Conservation (phyloP, 176 grass and related monocot species). For the Oryza glaberrima region DNA sequence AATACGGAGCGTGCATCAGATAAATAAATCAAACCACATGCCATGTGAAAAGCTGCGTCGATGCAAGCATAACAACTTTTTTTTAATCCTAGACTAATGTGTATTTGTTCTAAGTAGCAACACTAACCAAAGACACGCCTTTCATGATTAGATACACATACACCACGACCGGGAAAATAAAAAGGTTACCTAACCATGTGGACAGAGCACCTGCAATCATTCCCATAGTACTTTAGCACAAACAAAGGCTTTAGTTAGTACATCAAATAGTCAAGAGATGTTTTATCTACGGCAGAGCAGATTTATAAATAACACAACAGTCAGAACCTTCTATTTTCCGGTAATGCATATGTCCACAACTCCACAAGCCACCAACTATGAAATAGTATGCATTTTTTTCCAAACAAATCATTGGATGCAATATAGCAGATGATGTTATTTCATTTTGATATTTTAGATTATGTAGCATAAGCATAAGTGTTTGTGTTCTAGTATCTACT, state of each 20-base stretch:
- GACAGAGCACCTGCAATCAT: conserved; percentile 57
- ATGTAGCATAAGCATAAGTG: background rate
- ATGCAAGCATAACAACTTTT: conserved; percentile 25
- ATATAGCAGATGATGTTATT: background rate
- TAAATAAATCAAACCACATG: conserved; percentile 42
- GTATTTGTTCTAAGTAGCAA: conserved; percentile 19
- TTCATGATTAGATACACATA: conserved; percentile 55
- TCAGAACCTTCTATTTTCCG: conserved; percentile 36
- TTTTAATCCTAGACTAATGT: conserved; percentile 24
- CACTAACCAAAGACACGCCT: conserved; percentile 41
- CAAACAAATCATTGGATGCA: background rate
- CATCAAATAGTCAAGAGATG: conserved; percentile 16
- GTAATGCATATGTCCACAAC: background rate
- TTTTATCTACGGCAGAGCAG: conserved; percentile 8
- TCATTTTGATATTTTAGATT: background rate
- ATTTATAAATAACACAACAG: conserved; percentile 21
- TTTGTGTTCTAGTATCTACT: background rate
- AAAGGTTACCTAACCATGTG: conserved; percentile 35
- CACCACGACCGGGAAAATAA: conserved; percentile 28
- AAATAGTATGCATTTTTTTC: background rate
- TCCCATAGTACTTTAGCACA: conserved; percentile 25
- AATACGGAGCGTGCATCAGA: conserved; percentile 28
- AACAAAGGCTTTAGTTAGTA: conserved; percentile 33
- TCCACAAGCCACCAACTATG: background rate
- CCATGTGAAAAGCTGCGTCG: conserved; percentile 46